A percentile compares a stretch with the other conserved stretches of the same genome.
Evolutionary conservation across 164 flowering plant species (phyloP).

Genomic region (Amborella trichopoda): DNA sequence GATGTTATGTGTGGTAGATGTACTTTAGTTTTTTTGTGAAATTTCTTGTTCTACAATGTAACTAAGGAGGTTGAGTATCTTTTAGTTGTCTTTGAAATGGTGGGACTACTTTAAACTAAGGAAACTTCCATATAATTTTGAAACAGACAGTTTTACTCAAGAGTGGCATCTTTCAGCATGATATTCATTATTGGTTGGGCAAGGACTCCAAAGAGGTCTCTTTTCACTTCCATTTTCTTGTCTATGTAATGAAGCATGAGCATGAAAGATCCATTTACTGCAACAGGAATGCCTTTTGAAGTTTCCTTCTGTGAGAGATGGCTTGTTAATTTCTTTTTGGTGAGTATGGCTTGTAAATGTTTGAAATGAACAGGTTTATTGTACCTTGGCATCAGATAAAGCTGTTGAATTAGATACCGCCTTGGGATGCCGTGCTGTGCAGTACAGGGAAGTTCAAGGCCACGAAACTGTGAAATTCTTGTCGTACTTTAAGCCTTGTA

Average conservation of each 20-base stretch:
- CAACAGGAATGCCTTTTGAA: no score
- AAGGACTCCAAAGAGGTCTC: slow-evolving; percentile 36
- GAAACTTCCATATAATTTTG: slow-evolving; percentile 6
- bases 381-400: slow-evolving; percentile 44
- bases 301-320: background rate
- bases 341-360: background rate
- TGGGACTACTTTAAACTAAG: background rate
- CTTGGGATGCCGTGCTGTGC: slow-evolving; percentile 50
- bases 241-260: no score
- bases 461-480: slow-evolving; percentile 60
- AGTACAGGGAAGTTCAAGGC: slow-evolving; percentile 60
- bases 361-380: slow-evolving; percentile 31
- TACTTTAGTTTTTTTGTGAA: background rate
- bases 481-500: slow-evolving; percentile 64
- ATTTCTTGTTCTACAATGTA: background rate
- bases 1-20: background rate
- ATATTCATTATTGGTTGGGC: slow-evolving; percentile 71
- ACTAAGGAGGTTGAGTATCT: background rate
- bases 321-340: background rate
- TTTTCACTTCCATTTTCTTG: background rate
- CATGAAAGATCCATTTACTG: no score
- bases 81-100: background rate
- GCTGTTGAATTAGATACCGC: slow-evolving; percentile 55
- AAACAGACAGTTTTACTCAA: slow-evolving; percentile 41
- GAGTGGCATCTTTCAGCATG: slow-evolving; percentile 37